These are phyloP conservation scores for Abrus pulchellus DNA, from an alignment of 306 rosid genomes.

Conservation along the genomic window DNA sequence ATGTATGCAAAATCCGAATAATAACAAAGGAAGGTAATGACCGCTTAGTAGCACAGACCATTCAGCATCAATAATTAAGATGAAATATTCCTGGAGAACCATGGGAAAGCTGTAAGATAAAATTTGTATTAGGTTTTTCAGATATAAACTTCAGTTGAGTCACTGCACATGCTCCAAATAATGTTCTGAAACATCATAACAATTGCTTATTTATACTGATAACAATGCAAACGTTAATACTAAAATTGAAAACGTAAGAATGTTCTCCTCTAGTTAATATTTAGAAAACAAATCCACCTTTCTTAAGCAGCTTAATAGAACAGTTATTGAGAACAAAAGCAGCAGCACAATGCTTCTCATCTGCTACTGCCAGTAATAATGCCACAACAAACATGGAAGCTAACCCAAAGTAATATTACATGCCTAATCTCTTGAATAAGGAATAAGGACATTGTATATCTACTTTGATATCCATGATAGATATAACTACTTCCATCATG, in stretches of 20 bases:
- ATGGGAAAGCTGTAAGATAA: neutral
- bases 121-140: neutral
- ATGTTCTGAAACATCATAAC: neutral
- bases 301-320: neutral
- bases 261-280: neutral
- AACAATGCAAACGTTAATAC: neutral
- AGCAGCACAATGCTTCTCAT: constrained; percentile 31
- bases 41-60: neutral
- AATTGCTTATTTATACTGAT: neutral
- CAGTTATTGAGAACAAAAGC: constrained; percentile 32
- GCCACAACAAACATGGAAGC: constrained; percentile 40
- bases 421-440: constrained; percentile 46
- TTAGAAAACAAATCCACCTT: neutral
- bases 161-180: neutral
- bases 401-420: constrained; percentile 36
- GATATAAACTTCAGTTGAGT: neutral
- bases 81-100: neutral
- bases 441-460: constrained; percentile 34
- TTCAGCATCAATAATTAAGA: neutral
- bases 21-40: neutral
- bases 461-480: constrained; percentile 15
- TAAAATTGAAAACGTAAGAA: neutral
- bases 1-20: neutral
- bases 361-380: constrained; percentile 31
- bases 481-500: constrained; percentile 58